Conservation (phyloP, 2,329 filamentous ascomycete genomes). For the Fusarium decemcellulare region DNA sequence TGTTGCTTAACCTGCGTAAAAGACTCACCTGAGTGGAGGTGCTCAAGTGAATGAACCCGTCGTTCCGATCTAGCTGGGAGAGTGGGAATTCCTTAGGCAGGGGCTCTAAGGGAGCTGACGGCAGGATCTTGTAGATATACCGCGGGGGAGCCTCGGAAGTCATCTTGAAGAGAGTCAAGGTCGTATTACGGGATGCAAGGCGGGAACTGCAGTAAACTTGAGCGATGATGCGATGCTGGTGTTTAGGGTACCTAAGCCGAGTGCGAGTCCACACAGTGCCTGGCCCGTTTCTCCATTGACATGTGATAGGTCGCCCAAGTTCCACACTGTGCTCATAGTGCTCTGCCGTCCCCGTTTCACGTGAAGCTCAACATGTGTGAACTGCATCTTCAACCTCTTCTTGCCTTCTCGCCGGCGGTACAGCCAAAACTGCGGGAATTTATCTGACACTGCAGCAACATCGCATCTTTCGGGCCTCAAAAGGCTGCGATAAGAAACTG, state of each 20-base stretch:
- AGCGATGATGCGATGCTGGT: slow-evolving; percentile 15
- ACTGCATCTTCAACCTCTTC: slow-evolving; percentile 26
- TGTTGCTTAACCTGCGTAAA: neutral
- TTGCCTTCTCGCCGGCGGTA: slow-evolving; percentile 1
- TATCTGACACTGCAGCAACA: slow-evolving; percentile 30
- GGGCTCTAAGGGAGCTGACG: slow-evolving; percentile 64
- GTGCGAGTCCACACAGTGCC: slow-evolving; percentile 30
- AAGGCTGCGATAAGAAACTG: slow-evolving; percentile 7
- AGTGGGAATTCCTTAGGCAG: slow-evolving; percentile 69
- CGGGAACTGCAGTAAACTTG: neutral
- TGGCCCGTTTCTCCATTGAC: neutral
- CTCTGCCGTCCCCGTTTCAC: slow-evolving; percentile 19
- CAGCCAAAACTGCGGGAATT: slow-evolving; percentile 27
- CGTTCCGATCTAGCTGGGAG: slow-evolving; percentile 71
- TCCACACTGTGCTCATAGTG: slow-evolving; percentile 28
- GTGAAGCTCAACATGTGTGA: slow-evolving; percentile 28
- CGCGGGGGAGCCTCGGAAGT: slow-evolving; percentile 52
- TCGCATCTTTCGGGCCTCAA: slow-evolving; percentile 39
- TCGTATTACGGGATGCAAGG: neutral
- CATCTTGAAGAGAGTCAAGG: slow-evolving; percentile 39
- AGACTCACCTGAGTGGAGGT: slow-evolving; percentile 65
- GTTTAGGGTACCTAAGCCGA: slow-evolving; percentile 15
- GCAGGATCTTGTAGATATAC: slow-evolving; percentile 74
- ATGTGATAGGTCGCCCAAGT: neutral
- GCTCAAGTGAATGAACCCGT: slow-evolving; percentile 75